phyloP scores from a whole-genome alignment of 2,329 filamentous ascomycete genomes.

The Arthrobotrys entomopaga region DNA sequence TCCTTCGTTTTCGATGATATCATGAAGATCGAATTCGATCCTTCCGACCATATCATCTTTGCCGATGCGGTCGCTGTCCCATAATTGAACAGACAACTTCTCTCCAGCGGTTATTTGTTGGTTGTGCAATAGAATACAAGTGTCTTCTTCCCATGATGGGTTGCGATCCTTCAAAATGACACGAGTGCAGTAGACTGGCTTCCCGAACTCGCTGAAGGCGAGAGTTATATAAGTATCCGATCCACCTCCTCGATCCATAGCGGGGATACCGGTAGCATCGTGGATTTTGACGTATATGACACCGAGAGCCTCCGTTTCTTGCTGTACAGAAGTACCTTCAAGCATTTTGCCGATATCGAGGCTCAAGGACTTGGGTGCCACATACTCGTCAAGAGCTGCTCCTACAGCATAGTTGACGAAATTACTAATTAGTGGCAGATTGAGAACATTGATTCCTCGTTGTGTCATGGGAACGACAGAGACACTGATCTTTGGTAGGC shows the following conservation, averaged over 20 bases:
- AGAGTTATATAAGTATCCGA: constrained; percentile 96
- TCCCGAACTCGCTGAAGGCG: constrained; percentile 85
- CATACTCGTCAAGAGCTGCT: constrained; percentile 86
- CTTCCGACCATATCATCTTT: constrained; percentile 80
- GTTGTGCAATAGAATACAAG: constrained; percentile 74
- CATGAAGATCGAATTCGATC: constrained; percentile 82
- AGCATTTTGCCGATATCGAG: constrained; percentile 90
- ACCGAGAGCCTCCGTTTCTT: constrained; percentile 85
- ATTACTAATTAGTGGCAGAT: constrained; percentile 90
- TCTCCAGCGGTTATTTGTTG: constrained; percentile 79
- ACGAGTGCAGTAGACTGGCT: constrained; percentile 62
- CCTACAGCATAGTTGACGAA: constrained; percentile 97
- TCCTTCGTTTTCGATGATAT: constrained; percentile 92
- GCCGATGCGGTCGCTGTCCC: constrained; percentile 78
- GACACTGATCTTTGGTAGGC: constrained; percentile 85
- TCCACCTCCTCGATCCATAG: constrained; percentile 89
- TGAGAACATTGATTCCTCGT: constrained; percentile 87
- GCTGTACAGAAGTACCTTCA: constrained; percentile 89
- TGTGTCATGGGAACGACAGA: constrained; percentile 87
- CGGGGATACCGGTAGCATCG: constrained; percentile 85
- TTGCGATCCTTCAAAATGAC: constrained; percentile 74
- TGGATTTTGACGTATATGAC: constrained; percentile 94
- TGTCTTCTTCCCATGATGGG: constrained; percentile 76
- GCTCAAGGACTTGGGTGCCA: constrained; percentile 90
- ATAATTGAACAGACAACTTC: constrained; percentile 75